These are phyloP conservation scores for Aspergillus sp. DNA, from an alignment of 2,329 filamentous ascomycete genomes.

Conservation along the genomic window DNA sequence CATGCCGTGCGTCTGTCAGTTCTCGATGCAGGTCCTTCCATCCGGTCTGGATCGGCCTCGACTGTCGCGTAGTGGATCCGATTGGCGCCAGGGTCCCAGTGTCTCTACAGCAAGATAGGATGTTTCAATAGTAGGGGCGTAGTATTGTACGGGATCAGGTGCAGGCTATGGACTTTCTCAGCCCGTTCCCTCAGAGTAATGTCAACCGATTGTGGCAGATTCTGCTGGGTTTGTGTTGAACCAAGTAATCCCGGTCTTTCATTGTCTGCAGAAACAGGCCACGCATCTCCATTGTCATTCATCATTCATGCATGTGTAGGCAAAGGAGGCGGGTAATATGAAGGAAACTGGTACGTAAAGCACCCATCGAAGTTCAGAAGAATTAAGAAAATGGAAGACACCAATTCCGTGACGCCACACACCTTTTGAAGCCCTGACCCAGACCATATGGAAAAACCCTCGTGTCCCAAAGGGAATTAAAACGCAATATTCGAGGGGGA, in stretches of 20 bases:
- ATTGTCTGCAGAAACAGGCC: not conserved
- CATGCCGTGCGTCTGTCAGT: not conserved
- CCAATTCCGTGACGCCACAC: slow-evolving; percentile 1
- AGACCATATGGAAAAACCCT: not conserved
- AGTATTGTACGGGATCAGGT: not conserved
- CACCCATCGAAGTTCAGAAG: no score
- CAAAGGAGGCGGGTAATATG: not conserved
- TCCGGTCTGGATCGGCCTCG: not conserved
- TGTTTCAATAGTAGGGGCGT: not conserved
- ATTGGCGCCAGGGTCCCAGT: not conserved
- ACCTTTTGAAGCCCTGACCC: no score
- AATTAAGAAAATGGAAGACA: not conserved
- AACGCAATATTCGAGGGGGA: not conserved
- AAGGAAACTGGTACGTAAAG: not conserved
- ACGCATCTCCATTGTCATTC: not conserved
- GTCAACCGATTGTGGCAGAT: not conserved
- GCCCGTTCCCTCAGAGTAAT: not conserved
- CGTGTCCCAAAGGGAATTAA: not conserved
- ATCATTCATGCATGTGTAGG: not conserved
- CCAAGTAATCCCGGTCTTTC: not conserved
- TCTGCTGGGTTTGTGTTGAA: not conserved
- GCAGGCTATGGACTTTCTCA: not conserved
- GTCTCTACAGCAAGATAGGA: not conserved
- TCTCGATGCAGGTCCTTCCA: not conserved
- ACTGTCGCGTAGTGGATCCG: not conserved